Base-by-base conservation (phyloP, 768 basidiomycete genomes). In the Tephrocybe sp. region DNA sequence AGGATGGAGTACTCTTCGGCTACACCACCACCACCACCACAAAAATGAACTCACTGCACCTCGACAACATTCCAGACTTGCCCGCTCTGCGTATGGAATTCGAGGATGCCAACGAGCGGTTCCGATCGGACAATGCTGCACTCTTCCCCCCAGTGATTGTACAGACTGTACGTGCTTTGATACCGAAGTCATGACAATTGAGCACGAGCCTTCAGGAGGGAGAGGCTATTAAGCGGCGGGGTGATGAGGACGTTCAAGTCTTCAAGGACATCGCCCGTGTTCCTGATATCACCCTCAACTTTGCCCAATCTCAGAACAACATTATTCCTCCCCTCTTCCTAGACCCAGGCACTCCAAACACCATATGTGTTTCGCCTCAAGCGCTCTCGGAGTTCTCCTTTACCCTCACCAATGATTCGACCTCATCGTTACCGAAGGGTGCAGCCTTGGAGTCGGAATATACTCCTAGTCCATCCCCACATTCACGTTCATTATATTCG, bases 261-360 rank as follows among this genome's bases (percentile, higher is more conserved):
- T 45, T 45, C 33, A 45, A 45, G 11, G 13, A 45, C 13, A 36
- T 45, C 22, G 7, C 30, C 15, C 18, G 30, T 3, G 33, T 45
- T 10, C 44, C 44, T 15, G 31, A 36, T 30, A 25, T 45, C 22
- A 45, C 44, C 5, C 44, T 45, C 33, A 45, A 21, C 22, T 45
- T 45, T 25, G 44, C 33, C 8, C 44, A 45, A 18, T 19, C 37
- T 18, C 37, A 38, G 19, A 21, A 18, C n/a, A 38, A 38, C 12
- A 38, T 38, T 12, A 38, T 38, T 19, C n/a, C 37, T 5, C 37
- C 37, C 19, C 3, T 19, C 16, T 12, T 38, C 8, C 21, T 38
- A 9, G 37, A 38, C 16, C 21, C 3, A 8, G 19, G 7, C 8
- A 38, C 37, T 3, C 12, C 37, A 16, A 19, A 9, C 16, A 12